These are phyloP conservation scores for Gyrodon lividus DNA, from an alignment of 768 basidiomycete genomes.

Conservation along the genomic window DNA sequence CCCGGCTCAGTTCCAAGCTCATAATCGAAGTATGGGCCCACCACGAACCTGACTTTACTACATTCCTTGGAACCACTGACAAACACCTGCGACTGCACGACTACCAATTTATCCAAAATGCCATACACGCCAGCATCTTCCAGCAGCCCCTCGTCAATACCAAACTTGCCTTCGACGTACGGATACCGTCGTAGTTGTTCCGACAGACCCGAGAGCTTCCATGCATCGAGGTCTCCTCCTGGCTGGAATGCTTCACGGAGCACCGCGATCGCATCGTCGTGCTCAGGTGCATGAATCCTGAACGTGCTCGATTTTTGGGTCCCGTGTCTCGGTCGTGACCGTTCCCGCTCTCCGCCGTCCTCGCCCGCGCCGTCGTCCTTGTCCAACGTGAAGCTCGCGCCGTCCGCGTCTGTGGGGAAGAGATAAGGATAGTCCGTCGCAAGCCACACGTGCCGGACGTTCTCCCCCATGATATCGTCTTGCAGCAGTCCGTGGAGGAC, in stretches of 20 bases:
- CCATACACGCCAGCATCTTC: constrained; percentile 50
- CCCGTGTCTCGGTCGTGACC: neutral
- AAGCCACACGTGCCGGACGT: constrained; percentile 48
- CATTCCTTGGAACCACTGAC: constrained; percentile 49
- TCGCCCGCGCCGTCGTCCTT: constrained; percentile 1
- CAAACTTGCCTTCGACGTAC: constrained; percentile 20
- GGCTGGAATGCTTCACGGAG: constrained; percentile 43
- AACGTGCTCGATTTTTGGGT: constrained; percentile 48
- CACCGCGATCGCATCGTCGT: constrained; percentile 45
- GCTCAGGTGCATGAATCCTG: constrained; percentile 38
- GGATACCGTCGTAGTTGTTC: constrained; percentile 33
- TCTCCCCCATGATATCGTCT: constrained; percentile 25
- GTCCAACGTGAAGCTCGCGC: constrained; percentile 17
- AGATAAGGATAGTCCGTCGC: constrained; percentile 51
- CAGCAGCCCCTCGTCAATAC: constrained; percentile 32
- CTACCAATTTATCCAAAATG: constrained; percentile 57
- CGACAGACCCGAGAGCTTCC: constrained; percentile 44
- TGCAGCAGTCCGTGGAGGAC: constrained; percentile 38
- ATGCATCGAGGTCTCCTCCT: constrained; percentile 38
- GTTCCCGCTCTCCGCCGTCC: neutral
- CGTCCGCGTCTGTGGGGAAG: constrained; percentile 1
- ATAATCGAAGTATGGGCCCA: neutral
- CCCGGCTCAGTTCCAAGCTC: neutral
- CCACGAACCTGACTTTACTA: constrained; percentile 45
- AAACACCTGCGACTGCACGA: constrained; percentile 48